These are phyloP conservation scores for Prunus dulcis DNA, from an alignment of 306 rosid species.

Conservation along the genomic window DNA sequence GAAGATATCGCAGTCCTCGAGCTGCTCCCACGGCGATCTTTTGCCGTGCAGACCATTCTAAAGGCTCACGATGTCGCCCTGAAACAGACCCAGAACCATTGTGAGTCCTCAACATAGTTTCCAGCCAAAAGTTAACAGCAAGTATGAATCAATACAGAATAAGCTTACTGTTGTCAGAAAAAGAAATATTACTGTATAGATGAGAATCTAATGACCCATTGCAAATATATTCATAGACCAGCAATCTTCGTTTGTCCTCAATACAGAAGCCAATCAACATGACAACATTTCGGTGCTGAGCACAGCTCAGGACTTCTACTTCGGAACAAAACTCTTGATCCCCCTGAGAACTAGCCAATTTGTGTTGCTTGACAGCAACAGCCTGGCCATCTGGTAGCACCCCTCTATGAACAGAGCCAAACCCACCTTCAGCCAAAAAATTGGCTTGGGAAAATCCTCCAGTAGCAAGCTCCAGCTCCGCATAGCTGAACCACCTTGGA, in stretches of 20 bases:
- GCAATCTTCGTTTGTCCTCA: conserved; percentile 88
- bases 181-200: conserved; percentile 69
- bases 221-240: conserved; percentile 97
- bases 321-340: conserved; percentile 94
- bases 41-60: conserved; percentile 93
- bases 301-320: conserved; percentile 98
- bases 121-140: neutral
- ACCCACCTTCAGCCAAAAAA: conserved; percentile 99
- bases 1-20: conserved; percentile 93
- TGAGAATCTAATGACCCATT: conserved; percentile 93
- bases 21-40: conserved; percentile 97
- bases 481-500: conserved; percentile 91
- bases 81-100: conserved; percentile 26
- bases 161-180: neutral
- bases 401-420: conserved; percentile 97
- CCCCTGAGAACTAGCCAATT: conserved; percentile 94
- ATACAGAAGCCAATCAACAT: conserved; percentile 97
- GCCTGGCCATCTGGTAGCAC: conserved; percentile 93
- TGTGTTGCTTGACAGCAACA: conserved; percentile 97
- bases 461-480: conserved; percentile 90
- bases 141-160: conserved; percentile 4
- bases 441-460: conserved; percentile 95
- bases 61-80: conserved; percentile 67
- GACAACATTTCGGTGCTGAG: conserved; percentile 96
- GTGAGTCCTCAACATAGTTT: conserved; percentile 25